Percentiles rank a stretch among this genome's conserved stretches.
These are phyloP conservation scores for Nitzschia sp. DNA, from an alignment of 108 stramenopile species.

Conservation along the genomic window DNA sequence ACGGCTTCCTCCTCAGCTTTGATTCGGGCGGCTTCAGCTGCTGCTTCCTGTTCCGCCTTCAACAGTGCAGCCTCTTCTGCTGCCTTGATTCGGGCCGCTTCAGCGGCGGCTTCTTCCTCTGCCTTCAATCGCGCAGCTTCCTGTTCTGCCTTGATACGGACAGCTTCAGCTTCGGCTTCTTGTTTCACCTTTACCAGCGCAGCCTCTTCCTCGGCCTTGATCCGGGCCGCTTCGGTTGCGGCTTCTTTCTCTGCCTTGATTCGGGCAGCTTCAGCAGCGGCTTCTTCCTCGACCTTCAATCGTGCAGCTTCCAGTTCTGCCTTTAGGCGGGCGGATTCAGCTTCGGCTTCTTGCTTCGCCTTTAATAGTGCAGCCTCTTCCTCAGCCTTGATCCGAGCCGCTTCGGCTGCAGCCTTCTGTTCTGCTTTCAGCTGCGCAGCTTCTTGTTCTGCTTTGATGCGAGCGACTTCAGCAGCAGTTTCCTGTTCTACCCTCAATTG, in stretches of 20 bases:
- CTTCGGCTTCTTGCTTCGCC: slow-evolving; percentile 5
- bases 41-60: slow-evolving; percentile 9
- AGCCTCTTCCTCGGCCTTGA: slow-evolving; percentile 8
- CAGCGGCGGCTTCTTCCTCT: slow-evolving; percentile 12
- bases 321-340: slow-evolving; percentile 1
- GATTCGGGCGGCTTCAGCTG: not conserved
- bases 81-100: slow-evolving; percentile 2
- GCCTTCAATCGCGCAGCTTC: slow-evolving; percentile 9
- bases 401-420: slow-evolving; percentile 1
- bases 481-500: not conserved
- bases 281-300: slow-evolving; percentile 1
- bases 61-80: slow-evolving; percentile 1
- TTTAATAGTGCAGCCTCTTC: slow-evolving; percentile 3
- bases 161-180: slow-evolving; percentile 10
- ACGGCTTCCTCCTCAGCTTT: slow-evolving; percentile 6
- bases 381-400: not conserved
- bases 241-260: slow-evolving; percentile 6
- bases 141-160: not conserved
- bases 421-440: not conserved
- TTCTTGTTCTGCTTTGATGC: slow-evolving; percentile 16
- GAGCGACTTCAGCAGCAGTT: not conserved
- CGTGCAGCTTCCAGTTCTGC: slow-evolving; percentile 7
- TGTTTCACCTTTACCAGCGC: not conserved
- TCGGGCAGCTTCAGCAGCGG: slow-evolving; percentile 1
- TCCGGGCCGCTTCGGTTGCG: slow-evolving; percentile 1